Percentiles rank a stretch among this genome's conserved stretches.
Evolutionary conservation across 1,284 basidiomycete species (phyloP).

Genomic region (Golubevia sp.): DNA sequence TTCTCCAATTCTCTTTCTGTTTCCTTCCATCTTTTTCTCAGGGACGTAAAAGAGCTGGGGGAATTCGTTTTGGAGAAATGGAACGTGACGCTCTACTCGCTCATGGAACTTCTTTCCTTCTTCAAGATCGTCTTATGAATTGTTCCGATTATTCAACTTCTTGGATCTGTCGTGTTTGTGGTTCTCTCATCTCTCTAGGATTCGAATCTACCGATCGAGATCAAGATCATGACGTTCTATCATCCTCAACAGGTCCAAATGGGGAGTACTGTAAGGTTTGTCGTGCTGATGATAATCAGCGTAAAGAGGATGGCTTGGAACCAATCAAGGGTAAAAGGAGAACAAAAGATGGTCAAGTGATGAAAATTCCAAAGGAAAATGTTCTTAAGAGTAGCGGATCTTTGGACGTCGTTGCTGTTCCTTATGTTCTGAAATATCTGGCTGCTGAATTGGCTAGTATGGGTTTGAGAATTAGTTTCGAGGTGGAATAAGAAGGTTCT

Average conservation of each 20-base stretch:
- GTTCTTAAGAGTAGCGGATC: conserved; percentile 74
- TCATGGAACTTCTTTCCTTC: conserved; percentile 57
- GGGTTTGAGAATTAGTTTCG: conserved; percentile 53
- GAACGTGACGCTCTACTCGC: conserved; percentile 58
- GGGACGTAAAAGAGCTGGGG: conserved; percentile 57
- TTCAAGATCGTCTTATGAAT: conserved; percentile 60
- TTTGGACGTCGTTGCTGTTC: conserved; percentile 90
- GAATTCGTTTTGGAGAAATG: conserved; percentile 62
- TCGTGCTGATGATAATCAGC: conserved; percentile 71
- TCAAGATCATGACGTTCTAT: conserved; percentile 64
- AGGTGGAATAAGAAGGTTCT: conserved; percentile 15
- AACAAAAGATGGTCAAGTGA: conserved; percentile 41
- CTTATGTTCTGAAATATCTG: conserved; percentile 72
- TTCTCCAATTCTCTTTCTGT: conserved; percentile 5
- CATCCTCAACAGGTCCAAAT: conserved; percentile 70
- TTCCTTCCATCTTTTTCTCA: neutral
- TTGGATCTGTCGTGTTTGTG: conserved; percentile 58
- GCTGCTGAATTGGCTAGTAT: conserved; percentile 54
- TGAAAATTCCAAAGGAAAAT: conserved; percentile 69
- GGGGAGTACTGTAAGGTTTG: conserved; percentile 94
- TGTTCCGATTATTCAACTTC: conserved; percentile 60
- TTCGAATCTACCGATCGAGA: conserved; percentile 71
- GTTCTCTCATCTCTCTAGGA: conserved; percentile 49
- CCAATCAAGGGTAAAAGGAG: conserved; percentile 64
- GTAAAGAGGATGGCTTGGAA: conserved; percentile 69